Evolutionary conservation across 345 rosid species (phyloP), one percentile per base, ranked within the genome.

Genomic region (Cardamine chenopodiifolia): DNA sequence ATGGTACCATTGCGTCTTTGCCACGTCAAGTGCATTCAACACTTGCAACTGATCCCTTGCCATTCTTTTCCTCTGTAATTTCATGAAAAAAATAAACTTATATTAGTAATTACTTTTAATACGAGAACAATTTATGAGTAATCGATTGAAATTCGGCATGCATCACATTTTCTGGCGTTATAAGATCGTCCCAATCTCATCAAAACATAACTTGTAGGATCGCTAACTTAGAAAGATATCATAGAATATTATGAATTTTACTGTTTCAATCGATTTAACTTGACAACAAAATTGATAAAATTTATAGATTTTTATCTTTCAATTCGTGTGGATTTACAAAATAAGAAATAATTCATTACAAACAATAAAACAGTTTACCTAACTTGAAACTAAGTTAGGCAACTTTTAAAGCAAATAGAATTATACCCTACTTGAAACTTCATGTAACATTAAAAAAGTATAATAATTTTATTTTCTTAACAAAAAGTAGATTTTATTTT

Each of bases 11-110:
- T 79, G 82, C 14, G 82, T 79, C 49, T 74, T 79, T 0, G 82
- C 82, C 10, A 75, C 49, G 49, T 79, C 82, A 22, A 79, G 82
- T 62, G 82, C 82, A 40, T 80, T 82, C 17, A 90, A 82, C 79
- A 90, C 96, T 50, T 86, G 69, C 22, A 88, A 60, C 3, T 84
- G 84, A 6, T 83, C 85, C 15, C 32, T 72, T 2, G 79, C 86
- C 96, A 89, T 87, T 78, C 8, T 56, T 29, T 31, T 22, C 39
- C 70, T 54, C 80, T 76, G 59, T 26, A 61, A 62, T 42, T 53
- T 31, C 39, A 62, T 35, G 0, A 44, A 3, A 15, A 14, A 29
- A 17, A 12, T 5, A 55, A 25, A 32, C 1, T 8, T n/a, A 15
- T 40, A 22, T 73, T 23, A 65, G 49, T 34, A 31, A n/a, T 6